These are phyloP conservation scores for Eimeria zaria DNA, from an alignment of 169 alveolate species.

Conservation along the genomic window DNA sequence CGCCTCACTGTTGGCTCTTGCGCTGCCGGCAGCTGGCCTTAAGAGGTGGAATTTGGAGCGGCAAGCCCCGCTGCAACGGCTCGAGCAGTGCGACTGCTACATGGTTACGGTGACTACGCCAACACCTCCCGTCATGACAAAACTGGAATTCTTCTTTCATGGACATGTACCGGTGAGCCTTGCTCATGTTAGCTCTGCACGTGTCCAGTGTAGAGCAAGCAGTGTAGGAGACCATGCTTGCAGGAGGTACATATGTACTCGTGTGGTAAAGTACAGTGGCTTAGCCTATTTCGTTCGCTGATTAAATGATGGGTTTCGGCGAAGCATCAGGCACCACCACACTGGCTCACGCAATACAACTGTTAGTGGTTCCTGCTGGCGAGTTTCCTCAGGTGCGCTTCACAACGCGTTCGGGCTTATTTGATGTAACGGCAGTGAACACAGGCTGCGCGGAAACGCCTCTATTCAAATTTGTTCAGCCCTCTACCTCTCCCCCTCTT, in stretches of 20 bases:
- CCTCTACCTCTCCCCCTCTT: background rate
- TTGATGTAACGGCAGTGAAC: conserved; percentile 15
- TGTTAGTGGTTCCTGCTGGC: background rate
- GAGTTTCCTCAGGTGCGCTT: conserved; percentile 60
- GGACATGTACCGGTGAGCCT: conserved; percentile 46
- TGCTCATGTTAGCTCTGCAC: background rate
- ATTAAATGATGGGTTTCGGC: background rate
- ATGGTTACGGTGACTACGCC: conserved; percentile 16
- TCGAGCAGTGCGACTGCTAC: conserved; percentile 47
- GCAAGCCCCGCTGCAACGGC: conserved; percentile 62
- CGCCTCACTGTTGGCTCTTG: conserved; percentile 6
- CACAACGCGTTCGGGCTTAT: conserved; percentile 65
- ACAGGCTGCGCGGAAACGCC: conserved; percentile 34
- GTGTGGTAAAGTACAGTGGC: background rate
- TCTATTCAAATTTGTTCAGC: background rate
- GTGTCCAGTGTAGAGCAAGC: background rate
- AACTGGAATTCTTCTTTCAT: conserved; percentile 52
- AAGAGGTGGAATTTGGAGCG: conserved; percentile 50
- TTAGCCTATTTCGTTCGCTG: background rate
- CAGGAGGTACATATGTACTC: background rate
- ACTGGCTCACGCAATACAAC: too few relatives aligned
- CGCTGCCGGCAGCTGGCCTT: conserved; percentile 54
- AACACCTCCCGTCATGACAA: conserved; percentile 28
- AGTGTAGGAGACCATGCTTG: background rate
- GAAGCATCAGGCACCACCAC: background rate